Evolutionary conservation across 257 asterid species (phyloP).

Genomic region (Henckelia pumila): DNA sequence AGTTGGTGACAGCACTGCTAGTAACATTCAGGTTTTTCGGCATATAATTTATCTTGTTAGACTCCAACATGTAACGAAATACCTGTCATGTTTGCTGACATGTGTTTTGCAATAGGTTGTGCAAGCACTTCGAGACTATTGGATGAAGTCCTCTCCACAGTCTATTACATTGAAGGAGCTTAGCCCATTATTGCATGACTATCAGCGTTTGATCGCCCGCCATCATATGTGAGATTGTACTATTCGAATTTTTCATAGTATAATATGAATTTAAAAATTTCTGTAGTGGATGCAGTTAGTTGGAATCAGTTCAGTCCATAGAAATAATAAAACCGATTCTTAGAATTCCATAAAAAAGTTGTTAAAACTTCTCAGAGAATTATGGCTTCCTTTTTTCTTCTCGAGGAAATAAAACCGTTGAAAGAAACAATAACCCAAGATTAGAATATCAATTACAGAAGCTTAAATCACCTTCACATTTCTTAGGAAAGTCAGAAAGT

Average conservation of each 20-base stretch:
- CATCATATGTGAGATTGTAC: slow-evolving; percentile 60
- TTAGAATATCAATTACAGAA: background rate
- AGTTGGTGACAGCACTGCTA: slow-evolving; percentile 44
- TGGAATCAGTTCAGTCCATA: background rate
- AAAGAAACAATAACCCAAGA: background rate
- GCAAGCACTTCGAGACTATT: slow-evolving; percentile 70
- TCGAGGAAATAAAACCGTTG: background rate
- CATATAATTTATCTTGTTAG: slow-evolving; percentile 16
- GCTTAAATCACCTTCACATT: background rate
- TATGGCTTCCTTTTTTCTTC: slow-evolving; percentile 11
- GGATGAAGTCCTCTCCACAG: slow-evolving; percentile 63
- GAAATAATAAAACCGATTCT: slow-evolving; percentile 7
- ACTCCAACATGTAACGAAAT: slow-evolving; percentile 9
- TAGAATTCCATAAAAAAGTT: background rate
- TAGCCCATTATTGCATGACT: slow-evolving; percentile 77
- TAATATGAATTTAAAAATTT: slow-evolving; percentile 6
- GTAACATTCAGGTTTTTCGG: slow-evolving; percentile 53
- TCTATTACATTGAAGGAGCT: slow-evolving; percentile 77
- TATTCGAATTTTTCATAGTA: slow-evolving; percentile 17
- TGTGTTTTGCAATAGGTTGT: slow-evolving; percentile 49
- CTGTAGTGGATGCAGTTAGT: slow-evolving; percentile 2
- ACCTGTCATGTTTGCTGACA: slow-evolving; percentile 25
- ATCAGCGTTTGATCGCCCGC: slow-evolving; percentile 60
- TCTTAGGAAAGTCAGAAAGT: background rate
- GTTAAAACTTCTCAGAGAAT: background rate